phyloP scores from a whole-genome alignment of 2,329 filamentous ascomycete species.

The Cryphonectria nitschkei region DNA sequence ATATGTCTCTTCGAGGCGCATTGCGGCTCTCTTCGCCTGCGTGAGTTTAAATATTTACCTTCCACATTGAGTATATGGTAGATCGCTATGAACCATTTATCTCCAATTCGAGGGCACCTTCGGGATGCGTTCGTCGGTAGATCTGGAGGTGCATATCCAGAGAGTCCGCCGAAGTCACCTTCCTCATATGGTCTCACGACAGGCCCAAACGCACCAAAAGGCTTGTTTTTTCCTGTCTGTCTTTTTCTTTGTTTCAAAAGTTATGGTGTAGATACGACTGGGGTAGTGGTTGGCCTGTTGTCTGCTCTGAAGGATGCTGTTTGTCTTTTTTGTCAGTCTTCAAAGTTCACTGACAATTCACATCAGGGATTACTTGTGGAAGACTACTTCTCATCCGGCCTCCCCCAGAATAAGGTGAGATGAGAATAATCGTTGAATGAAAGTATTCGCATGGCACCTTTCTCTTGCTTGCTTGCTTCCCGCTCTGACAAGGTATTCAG shows the following conservation, averaged over 20 bases:
- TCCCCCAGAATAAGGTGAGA: neutral
- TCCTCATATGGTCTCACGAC: conserved; percentile 7
- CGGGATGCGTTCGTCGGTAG: conserved; percentile 17
- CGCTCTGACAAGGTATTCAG: neutral
- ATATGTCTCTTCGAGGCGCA: neutral
- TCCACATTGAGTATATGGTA: conserved; percentile 9
- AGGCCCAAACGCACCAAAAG: neutral
- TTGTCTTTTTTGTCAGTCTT: neutral
- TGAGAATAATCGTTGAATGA: neutral
- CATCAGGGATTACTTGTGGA: neutral
- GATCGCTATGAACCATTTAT: conserved; percentile 3
- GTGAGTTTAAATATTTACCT: conserved; percentile 19
- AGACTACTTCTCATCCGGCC: too few relatives aligned
- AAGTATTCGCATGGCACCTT: neutral
- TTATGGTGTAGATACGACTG: too few relatives aligned
- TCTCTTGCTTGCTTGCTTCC: neutral
- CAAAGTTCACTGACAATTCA: neutral
- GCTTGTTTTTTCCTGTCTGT: neutral
- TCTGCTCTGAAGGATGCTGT: neutral
- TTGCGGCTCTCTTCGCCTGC: conserved; percentile 20
- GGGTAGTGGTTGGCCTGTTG: neutral
- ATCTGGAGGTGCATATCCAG: conserved; percentile 8
- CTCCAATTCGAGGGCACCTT: neutral
- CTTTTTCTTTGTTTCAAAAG: too few relatives aligned
- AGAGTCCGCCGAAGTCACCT: conserved; percentile 10